Evolutionary conservation across 2,329 filamentous ascomycete species (phyloP).

Genomic region (Aphanocladium album): DNA sequence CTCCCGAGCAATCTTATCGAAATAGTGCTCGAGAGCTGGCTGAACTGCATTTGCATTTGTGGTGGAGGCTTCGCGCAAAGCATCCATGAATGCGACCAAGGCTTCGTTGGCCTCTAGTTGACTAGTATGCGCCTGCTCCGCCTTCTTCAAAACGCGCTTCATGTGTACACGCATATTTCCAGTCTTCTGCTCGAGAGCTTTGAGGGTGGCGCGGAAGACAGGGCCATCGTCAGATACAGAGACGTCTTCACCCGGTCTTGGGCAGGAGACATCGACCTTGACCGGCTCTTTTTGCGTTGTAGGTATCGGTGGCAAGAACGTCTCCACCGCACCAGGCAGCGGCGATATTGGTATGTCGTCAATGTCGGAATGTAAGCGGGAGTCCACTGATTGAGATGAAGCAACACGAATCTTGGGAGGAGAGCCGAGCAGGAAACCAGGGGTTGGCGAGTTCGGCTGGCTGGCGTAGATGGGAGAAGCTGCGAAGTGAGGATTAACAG

Average conservation of each 20-base stretch:
- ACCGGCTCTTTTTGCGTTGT: constrained; percentile 45
- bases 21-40: constrained; percentile 94
- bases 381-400: constrained; percentile 83
- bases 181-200: constrained; percentile 92
- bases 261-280: constrained; percentile 83
- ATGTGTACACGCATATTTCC: constrained; percentile 89
- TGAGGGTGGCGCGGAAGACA: constrained; percentile 93
- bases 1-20: constrained; percentile 90
- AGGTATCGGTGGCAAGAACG: constrained; percentile 21
- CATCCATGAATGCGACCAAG: constrained; percentile 75
- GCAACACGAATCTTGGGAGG: constrained; percentile 75
- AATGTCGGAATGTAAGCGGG: constrained; percentile 69
- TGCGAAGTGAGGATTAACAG: constrained; percentile 23
- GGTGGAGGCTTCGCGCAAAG: constrained; percentile 77
- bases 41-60: constrained; percentile 97
- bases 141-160: constrained; percentile 92
- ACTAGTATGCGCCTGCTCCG: constrained; percentile 78
- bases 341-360: constrained; percentile 55
- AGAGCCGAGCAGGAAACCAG: constrained; percentile 66
- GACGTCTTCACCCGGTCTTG: constrained; percentile 80
- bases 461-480: constrained; percentile 41
- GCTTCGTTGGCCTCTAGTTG: constrained; percentile 84
- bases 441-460: constrained; percentile 62
- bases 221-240: constrained; percentile 86
- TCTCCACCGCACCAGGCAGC: constrained; percentile 34